Evolutionary conservation across 257 asterid genomes (phyloP).

Genomic region (Solanum gandarillasii): DNA sequence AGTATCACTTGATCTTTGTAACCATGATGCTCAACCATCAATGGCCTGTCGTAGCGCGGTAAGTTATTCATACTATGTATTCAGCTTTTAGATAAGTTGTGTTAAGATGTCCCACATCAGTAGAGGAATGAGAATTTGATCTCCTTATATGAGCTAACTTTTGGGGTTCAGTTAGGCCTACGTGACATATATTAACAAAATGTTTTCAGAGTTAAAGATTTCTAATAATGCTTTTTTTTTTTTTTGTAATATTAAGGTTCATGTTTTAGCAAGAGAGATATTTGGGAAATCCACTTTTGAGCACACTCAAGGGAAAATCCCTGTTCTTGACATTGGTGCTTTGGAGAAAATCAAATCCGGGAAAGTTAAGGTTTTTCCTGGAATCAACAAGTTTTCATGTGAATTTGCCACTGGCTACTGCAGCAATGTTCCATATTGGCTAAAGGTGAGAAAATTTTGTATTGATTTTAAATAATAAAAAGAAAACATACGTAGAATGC

Average conservation of each 20-base stretch:
- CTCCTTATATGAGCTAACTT: too few relatives aligned
- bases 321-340: slow-evolving; percentile 61
- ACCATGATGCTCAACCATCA: slow-evolving; percentile 6
- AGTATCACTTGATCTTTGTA: slow-evolving; percentile 12
- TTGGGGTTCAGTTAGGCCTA: too few relatives aligned
- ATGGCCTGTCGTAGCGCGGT: slow-evolving; percentile 26
- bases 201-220: background rate
- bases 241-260: slow-evolving; percentile 34
- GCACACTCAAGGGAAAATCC: slow-evolving; percentile 46
- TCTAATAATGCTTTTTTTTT: background rate
- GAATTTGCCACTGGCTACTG: slow-evolving; percentile 49
- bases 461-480: too few relatives aligned
- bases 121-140: too few relatives aligned
- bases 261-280: slow-evolving; percentile 49
- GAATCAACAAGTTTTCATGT: slow-evolving; percentile 24
- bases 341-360: slow-evolving; percentile 41
- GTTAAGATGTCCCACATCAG: too few relatives aligned
- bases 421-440: slow-evolving; percentile 63
- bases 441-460: slow-evolving; percentile 17
- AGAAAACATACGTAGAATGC: too few relatives aligned
- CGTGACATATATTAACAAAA: background rate
- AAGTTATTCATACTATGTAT: background rate
- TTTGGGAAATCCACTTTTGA: slow-evolving; percentile 55
- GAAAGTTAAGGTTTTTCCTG: slow-evolving; percentile 43
- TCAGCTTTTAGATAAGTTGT: background rate